Conservation (phyloP, 2,329 filamentous ascomycete genomes). For the Calonectria pseudoturangicola region DNA sequence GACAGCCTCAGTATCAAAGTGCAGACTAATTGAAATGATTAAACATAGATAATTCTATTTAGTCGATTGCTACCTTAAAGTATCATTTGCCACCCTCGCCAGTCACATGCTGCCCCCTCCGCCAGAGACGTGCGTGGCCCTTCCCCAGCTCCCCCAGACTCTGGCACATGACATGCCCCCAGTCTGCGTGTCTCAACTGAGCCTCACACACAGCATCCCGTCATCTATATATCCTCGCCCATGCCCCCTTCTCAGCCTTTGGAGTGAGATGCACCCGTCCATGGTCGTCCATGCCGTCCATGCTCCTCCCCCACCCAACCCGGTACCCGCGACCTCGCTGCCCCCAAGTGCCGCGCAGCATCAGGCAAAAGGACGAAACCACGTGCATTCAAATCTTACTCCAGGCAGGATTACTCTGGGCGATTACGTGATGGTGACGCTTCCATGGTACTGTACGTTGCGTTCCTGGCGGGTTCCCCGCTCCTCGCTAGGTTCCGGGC, state of each 20-base stretch:
- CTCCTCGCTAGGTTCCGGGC: constrained; percentile 19
- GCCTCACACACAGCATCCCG: not conserved
- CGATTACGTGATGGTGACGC: constrained; percentile 55
- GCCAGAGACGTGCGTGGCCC: not conserved
- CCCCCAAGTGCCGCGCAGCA: not conserved
- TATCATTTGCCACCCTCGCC: constrained; percentile 11
- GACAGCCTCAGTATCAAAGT: not conserved
- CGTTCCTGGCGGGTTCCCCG: constrained; percentile 48
- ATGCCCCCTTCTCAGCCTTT: not conserved
- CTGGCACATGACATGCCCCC: not conserved
- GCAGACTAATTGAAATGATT: constrained; percentile 22
- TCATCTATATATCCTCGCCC: constrained; percentile 7
- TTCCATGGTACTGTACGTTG: constrained; percentile 31
- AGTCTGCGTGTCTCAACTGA: not conserved
- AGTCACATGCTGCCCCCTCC: constrained; percentile 9
- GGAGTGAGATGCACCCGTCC: not conserved
- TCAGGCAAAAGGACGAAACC: not conserved
- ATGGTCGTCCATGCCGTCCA: not conserved
- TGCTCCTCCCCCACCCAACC: not conserved
- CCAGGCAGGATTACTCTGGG: not conserved
- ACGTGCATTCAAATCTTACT: constrained; percentile 16
- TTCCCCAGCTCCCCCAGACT: not conserved
- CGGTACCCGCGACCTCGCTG: not conserved
- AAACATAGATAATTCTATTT: not conserved
- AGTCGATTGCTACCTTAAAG: constrained; percentile 3